Evolutionary conservation across 495 filamentous ascomycete species (phyloP), one percentile per base, ranked within the genome.

Genomic region (Extremus antarcticus): DNA sequence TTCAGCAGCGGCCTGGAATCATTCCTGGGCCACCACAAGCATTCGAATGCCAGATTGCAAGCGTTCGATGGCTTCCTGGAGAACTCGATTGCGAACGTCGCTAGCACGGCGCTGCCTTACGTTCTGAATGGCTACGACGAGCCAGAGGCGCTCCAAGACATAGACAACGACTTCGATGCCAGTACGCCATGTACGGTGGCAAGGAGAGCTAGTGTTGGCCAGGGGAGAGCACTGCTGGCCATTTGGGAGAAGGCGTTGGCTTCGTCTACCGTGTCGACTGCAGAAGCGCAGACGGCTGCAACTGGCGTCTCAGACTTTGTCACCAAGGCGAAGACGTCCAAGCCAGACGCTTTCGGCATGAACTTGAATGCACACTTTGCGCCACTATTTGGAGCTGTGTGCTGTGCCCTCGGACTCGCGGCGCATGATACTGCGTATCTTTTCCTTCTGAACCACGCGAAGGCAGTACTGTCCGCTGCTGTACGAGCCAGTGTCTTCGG

Each of bases 1-100:
- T 99, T 95, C 78, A 90, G 85, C 74, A 86, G 79, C 60, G 90
- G 91, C 0, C 79, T 99, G 29, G 92, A 99, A 67, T 96, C 90
- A 49, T 96, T 88, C 69, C 81, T 95, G 24, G 85, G 87, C 1
- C 92, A 97, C 73, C 79, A 83, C 50, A 62, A 67, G 59, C 41
- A 65, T 68, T 40, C 43, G 54, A 69, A 53, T 65, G 63, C 47
- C 20, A 50, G 46, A 51, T 17, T 40, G 2, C 72, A 24, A 49
- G 70, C 50, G 47, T 88, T 94, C 69, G 69, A 83, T 57, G 70
- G 75, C 45, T 98, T 96, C 74, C 77, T 97, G 38, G 76, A 76
- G 21, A 72, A 91, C 13, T 92, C 90, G 15, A 71, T 96, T 22
- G 75, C 79, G 25, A 87, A 88, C 10, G 77, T 90, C 68, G 83